Percentiles rank a stretch among this genome's conserved stretches.
Conservation (phyloP, 108 stramenopile genomes). For the Cyclostephanos tholiformis region DNA sequence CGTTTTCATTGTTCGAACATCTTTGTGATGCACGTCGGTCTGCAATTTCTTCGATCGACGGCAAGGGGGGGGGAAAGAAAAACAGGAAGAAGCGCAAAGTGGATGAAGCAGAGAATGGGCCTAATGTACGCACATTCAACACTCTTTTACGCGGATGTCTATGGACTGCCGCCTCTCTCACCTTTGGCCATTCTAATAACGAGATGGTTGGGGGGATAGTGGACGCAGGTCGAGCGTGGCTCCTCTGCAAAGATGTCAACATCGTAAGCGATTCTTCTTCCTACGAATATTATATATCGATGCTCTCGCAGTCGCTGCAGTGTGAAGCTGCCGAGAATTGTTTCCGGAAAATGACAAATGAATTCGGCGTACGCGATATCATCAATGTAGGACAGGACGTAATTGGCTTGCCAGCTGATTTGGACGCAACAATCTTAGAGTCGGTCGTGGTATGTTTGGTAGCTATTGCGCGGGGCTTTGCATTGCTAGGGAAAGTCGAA, state of each 20-base stretch:
- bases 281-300: conserved; percentile 77
- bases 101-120: conserved; percentile 31
- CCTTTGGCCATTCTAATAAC: conserved; percentile 4
- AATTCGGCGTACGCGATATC: conserved; percentile 28
- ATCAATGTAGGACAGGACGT: conserved; percentile 4
- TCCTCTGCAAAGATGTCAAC: conserved; percentile 14
- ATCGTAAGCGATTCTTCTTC: conserved; percentile 72
- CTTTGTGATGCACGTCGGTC: conserved; percentile 50
- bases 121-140: conserved; percentile 83
- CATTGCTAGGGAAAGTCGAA: conserved; percentile 54
- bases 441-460: conserved; percentile 62
- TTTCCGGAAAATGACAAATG: conserved; percentile 58
- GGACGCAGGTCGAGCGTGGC: conserved; percentile 75
- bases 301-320: conserved; percentile 74
- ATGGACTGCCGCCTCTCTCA: conserved; percentile 71
- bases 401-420: conserved; percentile 5
- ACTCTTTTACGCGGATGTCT: conserved; percentile 83
- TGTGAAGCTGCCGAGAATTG: conserved; percentile 51
- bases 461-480: conserved; percentile 62
- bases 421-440: conserved; percentile 58
- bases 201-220: conserved; percentile 75
- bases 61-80: neutral
- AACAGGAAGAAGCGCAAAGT: conserved; percentile 23
- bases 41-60: neutral
- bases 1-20: conserved; percentile 56